Evolutionary conservation across 2,329 filamentous ascomycete genomes (phyloP), one percentile per base, ranked within the genome.

Genomic region (Fusarium pseudograminearum): DNA sequence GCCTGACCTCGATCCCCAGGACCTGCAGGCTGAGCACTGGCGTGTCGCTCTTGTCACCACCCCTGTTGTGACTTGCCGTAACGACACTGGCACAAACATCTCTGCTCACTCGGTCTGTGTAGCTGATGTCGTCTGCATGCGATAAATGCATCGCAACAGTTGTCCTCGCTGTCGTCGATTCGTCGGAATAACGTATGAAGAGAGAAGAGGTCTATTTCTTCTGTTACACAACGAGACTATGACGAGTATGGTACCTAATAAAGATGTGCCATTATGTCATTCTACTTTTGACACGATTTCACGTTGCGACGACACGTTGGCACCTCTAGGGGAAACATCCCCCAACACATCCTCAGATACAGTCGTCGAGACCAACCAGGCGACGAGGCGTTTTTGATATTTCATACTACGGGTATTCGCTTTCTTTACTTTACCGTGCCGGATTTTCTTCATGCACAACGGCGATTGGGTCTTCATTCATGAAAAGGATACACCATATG

Each of bases 31-130:
- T 8, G 80, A 81, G 70, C 85, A 87, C 71, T 84, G 80, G 77
- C 83, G 86, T 7, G 76, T 89, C n/a, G 83, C 83, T 55, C 79
- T 87, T 3, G 83, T 86, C 30, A 83, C 86, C 7, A 87, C 86
- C 0, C 86, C 86, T 1, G 81, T 84, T 11, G 82, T 88, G 46
- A 87, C 85, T 3, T 82, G 86, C 70, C 81, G 85, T 33, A 85
- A 87, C 66, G 85, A 88, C 38, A 81, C 78, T 3, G 84, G 83
- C 16, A 73, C 76, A 45, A 81, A 80, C 56, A 82, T 85, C 46
- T 79, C 81, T 28, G 79, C 82, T 3, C 82, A 81, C 57, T 81
- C 81, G 9, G 77, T 86, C 24, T 75, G 80, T 40, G 76, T 83
- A 74, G 80, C 83, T 3, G 82, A 85, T 59, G 84, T 86, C 4